Base-by-base conservation (phyloP, 768 basidiomycete genomes). In the Boletus patriciae region DNA sequence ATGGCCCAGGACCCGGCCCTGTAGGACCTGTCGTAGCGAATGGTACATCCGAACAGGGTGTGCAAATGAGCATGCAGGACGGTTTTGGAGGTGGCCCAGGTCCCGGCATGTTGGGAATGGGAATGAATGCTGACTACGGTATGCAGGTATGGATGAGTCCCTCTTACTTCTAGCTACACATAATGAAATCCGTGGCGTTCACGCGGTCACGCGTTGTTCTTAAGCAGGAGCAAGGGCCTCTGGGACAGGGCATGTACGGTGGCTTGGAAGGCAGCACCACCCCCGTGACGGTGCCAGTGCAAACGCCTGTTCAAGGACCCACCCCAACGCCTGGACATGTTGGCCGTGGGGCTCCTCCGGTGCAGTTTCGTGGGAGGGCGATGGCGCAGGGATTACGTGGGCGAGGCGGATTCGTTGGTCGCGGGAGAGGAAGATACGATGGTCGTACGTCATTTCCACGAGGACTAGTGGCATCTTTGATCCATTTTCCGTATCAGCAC, bases 231-330 rank as follows among this genome's bases (percentile, higher is more conserved):
- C 82, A 82, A 70, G 77, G 74, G 50, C 72, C 76, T 23, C 86
- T 89, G 80, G 79, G 77, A 55, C 86, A 85, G 63, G 83, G 81
- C 51, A 86, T 89, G 82, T 90, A 84, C 66, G 82, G 79, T 27
- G 79, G 75, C 46, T 85, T 88, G 79, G 86, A 87, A 55, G 72
- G 74, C 27, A 78, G 71, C 58, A 73, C 77, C 33, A 75, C 83
- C 3, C 80, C 82, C 31, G 81, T 75, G 18, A 74, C 82, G 21
- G 73, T 70, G 48, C 72, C 74, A 18, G 78, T 71, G 16, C 74
- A 72, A 19, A 70, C 70, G 13, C 72, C 71, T 18, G 62, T 62
- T 40, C 70, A 68, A 53, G 69, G 46, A 34, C 70, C 72, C 33
- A 70, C 66, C 9, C 70, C 72, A 3, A 68, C 68, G 6, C 70